Evolutionary conservation across 768 basidiomycete genomes (phyloP).

Genomic region (Termitomyces titanicus): DNA sequence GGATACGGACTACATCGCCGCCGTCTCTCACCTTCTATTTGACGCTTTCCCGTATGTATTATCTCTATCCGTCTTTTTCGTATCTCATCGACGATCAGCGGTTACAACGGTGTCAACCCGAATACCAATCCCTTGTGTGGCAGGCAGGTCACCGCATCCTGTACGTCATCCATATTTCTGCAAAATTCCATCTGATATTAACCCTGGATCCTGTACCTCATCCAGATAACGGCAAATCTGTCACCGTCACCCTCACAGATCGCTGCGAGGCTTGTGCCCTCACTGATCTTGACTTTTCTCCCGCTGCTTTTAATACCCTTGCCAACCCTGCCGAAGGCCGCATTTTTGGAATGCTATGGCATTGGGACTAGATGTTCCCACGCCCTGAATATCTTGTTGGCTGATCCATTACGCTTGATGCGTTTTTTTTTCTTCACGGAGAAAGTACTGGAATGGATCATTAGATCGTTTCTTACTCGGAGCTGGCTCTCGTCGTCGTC

Average conservation of each 20-base stretch:
- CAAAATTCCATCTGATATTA: neutral
- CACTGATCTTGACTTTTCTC: constrained; percentile 62
- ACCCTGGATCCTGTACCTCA: neutral
- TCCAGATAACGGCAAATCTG: constrained; percentile 47
- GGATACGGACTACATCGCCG: constrained; percentile 51
- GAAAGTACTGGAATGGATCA: constrained; percentile 14
- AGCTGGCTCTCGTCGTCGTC: constrained; percentile 23
- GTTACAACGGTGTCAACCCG: constrained; percentile 56
- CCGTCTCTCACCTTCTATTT: constrained; percentile 52
- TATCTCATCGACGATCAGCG: constrained; percentile 32
- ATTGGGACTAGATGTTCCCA: constrained; percentile 20
- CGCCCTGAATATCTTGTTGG: constrained; percentile 4
- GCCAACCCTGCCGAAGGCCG: constrained; percentile 46
- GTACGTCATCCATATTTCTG: constrained; percentile 35
- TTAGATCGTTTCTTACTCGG: constrained; percentile 11
- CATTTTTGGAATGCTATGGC: constrained; percentile 47
- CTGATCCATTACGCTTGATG: constrained; percentile 24
- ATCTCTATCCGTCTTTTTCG: neutral
- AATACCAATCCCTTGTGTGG: constrained; percentile 76
- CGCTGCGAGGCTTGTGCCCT: constrained; percentile 54
- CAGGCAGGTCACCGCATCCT: constrained; percentile 39
- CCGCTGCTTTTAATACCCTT: constrained; percentile 48
- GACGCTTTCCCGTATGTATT: constrained; percentile 57
- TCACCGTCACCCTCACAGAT: constrained; percentile 53
- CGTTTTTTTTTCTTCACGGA: constrained; percentile 18